phyloP scores from a whole-genome alignment of 495 filamentous ascomycete species.

The Cudoniella acicularis region DNA sequence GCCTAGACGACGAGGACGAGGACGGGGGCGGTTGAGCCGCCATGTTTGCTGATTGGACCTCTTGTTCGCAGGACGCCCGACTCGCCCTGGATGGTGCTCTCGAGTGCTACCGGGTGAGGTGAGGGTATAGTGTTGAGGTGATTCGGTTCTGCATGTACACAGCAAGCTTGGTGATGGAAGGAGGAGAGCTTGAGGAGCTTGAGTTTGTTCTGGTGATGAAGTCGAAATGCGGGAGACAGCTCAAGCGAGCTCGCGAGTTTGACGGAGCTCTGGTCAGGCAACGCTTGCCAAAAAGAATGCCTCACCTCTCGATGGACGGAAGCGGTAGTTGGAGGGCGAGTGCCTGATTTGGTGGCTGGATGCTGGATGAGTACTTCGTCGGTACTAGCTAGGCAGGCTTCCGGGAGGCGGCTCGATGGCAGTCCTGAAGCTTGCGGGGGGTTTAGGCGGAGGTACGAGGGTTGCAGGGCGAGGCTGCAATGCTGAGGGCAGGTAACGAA shows the following conservation, averaged over 20 bases:
- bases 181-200: neutral
- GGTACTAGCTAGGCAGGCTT: too few species aligned
- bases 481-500: conserved; percentile 7
- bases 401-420: conserved; percentile 12
- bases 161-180: conserved; percentile 13
- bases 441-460: neutral
- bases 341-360: conserved; percentile 19
- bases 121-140: conserved; percentile 42
- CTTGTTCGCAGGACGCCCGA: neutral
- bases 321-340: conserved; percentile 1
- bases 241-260: neutral
- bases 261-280: neutral
- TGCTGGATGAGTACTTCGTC: too few species aligned
- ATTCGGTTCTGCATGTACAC: conserved; percentile 43
- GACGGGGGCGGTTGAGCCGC: conserved; percentile 35
- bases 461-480: conserved; percentile 13
- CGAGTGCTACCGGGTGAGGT: conserved; percentile 39
- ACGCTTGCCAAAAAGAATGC: neutral
- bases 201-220: neutral
- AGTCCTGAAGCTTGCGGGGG: neutral
- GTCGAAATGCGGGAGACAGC: neutral
- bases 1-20: conserved; percentile 37
- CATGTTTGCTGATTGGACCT: conserved; percentile 25
- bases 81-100: conserved; percentile 13
- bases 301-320: neutral